Evolutionary conservation across 805 yeast species (phyloP), one percentile per base, ranked within the genome.

Genomic region (Jamesozyma spencerorum): DNA sequence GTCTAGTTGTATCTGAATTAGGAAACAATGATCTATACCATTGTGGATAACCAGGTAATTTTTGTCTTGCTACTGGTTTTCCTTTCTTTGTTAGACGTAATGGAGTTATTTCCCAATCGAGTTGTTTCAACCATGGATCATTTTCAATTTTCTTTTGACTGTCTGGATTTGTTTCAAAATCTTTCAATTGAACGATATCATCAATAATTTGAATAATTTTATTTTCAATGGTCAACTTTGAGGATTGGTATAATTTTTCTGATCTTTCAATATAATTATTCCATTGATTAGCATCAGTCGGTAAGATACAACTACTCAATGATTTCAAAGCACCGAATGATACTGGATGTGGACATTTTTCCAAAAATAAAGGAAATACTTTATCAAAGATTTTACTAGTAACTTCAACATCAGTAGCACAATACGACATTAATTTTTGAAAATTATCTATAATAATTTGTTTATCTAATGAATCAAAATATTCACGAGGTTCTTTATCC

Each of bases 71-170:
- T 18, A 66, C 71, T 1, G 85, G 84, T 3, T 62, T 64, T 2
- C 92, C 94, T 30, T 73, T 68, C 54, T 85, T 85, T 12, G 80
- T 84, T 32, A 77, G 47, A 39, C 77, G 71, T 0, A 71, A 57
- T 1, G 83, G 81, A 26, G 68, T 68, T 2, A 81, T 64, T 0
- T 77, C 72, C 99, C 99, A 92, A 58, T 92, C 86, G 42, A 92
- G 66, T 59, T 94, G 98, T 2, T 71, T 68, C 31, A 88, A 66
- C 98, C 98, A 94, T 0, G 94, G 95, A 55, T 90, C 97, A 7
- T 69, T 57, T 14, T 61, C 56, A 6, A 53, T 43, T 10, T 17
- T 37, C 26, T 19, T 71, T 69, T 0, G 67, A 63, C 18, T 26
- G 10, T 20, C 29, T 17, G 24, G 20, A 22, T 37, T 34, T 18